Percentiles rank a stretch among this genome's conserved stretches.
Evolutionary conservation across 2,329 filamentous ascomycete species (phyloP).

Genomic region (Fusarium sacchari): DNA sequence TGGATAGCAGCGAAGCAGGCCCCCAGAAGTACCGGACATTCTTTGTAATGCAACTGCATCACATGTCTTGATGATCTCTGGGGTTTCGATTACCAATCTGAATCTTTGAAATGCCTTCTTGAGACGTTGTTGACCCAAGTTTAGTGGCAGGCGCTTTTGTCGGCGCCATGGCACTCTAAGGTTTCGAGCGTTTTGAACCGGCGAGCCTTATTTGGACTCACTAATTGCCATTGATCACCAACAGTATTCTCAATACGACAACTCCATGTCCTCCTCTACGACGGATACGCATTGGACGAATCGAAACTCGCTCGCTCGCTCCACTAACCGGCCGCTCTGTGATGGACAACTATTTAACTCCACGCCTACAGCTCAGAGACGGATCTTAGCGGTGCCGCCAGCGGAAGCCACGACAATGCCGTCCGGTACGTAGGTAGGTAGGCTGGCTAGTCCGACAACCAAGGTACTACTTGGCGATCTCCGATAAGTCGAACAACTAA

Average conservation of each 20-base stretch:
- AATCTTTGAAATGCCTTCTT: not conserved
- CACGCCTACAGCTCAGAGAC: not conserved
- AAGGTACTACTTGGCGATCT: not conserved
- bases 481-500: slow-evolving; percentile 3
- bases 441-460: not conserved
- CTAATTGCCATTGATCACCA: not conserved
- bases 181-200: slow-evolving; percentile 9
- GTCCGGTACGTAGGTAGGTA: not conserved
- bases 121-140: not conserved
- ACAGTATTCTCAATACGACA: not conserved
- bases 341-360: not conserved
- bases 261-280: not conserved
- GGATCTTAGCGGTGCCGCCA: slow-evolving; percentile 23
- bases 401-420: slow-evolving; percentile 6
- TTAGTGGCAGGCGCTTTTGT: not conserved
- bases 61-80: not conserved
- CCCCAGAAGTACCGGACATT: slow-evolving; percentile 3
- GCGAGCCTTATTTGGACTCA: slow-evolving; percentile 3
- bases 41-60: not conserved
- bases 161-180: slow-evolving; percentile 12
- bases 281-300: slow-evolving; percentile 2
- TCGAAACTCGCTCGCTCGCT: slow-evolving; percentile 11
- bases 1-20: not conserved
- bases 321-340: not conserved
- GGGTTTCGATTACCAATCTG: not conserved